Percentiles rank a stretch among this genome's conserved stretches.
Evolutionary conservation across 192 early-diverging fungal genomes (phyloP).

Genomic region (Phycomyces blakesleeanus): DNA sequence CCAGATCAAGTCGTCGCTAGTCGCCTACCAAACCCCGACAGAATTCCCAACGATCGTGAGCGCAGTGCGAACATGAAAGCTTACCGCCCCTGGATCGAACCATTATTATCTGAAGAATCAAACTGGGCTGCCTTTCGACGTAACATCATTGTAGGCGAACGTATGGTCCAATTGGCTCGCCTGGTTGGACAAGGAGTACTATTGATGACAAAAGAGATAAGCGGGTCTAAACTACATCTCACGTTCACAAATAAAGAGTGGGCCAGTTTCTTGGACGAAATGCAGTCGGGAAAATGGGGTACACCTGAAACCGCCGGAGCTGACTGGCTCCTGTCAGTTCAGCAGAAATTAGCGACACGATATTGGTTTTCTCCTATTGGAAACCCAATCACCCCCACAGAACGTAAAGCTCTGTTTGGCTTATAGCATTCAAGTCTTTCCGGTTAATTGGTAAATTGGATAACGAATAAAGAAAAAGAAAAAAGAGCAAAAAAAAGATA

Average conservation of each 20-base stretch:
- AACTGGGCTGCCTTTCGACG: constrained; percentile 40
- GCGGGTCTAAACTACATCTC: constrained; percentile 39
- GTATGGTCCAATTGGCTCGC: constrained; percentile 32
- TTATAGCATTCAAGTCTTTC: too few species aligned
- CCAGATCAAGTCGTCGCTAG: constrained; percentile 16
- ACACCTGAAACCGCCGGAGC: too few species aligned
- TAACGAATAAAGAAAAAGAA: too few species aligned
- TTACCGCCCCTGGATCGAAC: constrained; percentile 33
- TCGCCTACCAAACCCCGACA: neutral
- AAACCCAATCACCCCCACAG: too few species aligned
- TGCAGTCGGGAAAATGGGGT: too few species aligned
- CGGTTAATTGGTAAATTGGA: too few species aligned
- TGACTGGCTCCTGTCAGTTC: too few species aligned
- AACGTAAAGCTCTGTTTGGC: too few species aligned
- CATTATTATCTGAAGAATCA: constrained; percentile 15
- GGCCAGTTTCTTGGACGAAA: neutral
- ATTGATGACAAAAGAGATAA: constrained; percentile 43
- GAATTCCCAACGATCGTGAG: constrained; percentile 23
- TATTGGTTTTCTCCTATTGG: too few species aligned
- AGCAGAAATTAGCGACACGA: too few species aligned
- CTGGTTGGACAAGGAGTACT: constrained; percentile 40
- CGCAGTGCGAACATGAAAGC: constrained; percentile 34
- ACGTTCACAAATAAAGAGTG: constrained; percentile 39
- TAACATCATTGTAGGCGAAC: constrained; percentile 37
- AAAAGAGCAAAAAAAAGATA: too few species aligned